phyloP scores from a whole-genome alignment of 345 rosid genomes.

The Aethionema arabicum region DNA sequence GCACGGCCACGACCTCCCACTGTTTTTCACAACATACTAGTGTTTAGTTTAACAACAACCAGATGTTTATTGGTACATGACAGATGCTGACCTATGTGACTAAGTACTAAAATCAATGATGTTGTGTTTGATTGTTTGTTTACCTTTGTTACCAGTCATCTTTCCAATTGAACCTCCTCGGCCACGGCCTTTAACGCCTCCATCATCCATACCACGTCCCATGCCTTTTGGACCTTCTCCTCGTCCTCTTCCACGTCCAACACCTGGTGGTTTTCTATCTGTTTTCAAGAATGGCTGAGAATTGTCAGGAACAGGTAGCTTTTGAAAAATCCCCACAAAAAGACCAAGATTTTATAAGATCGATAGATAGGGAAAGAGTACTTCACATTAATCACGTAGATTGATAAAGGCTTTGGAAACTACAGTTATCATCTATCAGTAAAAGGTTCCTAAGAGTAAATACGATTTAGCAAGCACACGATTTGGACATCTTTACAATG shows the following conservation, averaged over 20 bases:
- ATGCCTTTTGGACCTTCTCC: slow-evolving; percentile 30
- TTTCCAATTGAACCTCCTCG: slow-evolving; percentile 3
- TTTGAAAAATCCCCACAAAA: background rate
- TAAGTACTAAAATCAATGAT: no score
- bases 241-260: slow-evolving; percentile 41
- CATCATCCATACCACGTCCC: slow-evolving; percentile 12
- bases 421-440: no score
- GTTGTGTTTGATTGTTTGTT: no score
- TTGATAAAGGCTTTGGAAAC: background rate
- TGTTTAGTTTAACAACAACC: no score
- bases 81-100: no score
- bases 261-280: slow-evolving; percentile 45
- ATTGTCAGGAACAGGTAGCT: slow-evolving; percentile 1
- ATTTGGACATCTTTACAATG: background rate
- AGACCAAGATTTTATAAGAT: background rate
- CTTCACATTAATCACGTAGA: background rate
- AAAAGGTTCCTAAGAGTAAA: background rate
- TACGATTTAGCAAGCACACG: background rate
- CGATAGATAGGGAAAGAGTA: background rate
- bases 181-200: slow-evolving; percentile 9
- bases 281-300: slow-evolving; percentile 13
- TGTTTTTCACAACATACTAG: no score
- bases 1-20: no score
- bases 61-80: no score
- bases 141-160: background rate